Evolutionary conservation across 2,329 filamentous ascomycete species (phyloP).

Genomic region (Penicillium sp.): DNA sequence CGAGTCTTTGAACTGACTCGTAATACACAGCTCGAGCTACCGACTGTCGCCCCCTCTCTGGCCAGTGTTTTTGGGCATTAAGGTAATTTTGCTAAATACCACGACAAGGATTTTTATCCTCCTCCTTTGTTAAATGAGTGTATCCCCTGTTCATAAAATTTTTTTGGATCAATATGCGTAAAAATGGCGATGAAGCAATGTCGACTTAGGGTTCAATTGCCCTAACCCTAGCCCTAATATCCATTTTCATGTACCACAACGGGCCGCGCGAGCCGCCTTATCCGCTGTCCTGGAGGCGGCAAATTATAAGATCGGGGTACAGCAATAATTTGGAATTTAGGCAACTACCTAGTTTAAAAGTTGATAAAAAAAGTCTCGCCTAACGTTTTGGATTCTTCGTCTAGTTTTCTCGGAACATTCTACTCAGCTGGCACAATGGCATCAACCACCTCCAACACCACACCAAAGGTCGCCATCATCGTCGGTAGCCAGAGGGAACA

Average conservation of each 20-base stretch:
- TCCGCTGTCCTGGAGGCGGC: background rate
- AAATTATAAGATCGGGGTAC: too few species aligned
- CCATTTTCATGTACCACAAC: background rate
- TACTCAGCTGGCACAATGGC: background rate
- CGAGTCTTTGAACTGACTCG: too few species aligned
- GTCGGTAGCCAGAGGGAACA: slow-evolving; percentile 5
- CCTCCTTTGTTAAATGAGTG: too few species aligned
- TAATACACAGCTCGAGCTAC: too few species aligned
- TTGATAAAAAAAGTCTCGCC: background rate
- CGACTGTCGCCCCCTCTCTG: too few species aligned
- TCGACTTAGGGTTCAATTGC: background rate
- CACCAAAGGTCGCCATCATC: background rate
- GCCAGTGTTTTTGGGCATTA: too few species aligned
- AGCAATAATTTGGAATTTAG: too few species aligned
- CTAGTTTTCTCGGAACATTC: background rate
- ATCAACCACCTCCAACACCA: background rate
- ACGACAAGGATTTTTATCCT: too few species aligned
- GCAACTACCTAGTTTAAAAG: background rate
- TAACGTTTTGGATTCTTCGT: background rate
- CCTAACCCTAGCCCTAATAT: background rate
- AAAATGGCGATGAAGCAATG: background rate
- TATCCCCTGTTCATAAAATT: too few species aligned
- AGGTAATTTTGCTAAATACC: too few species aligned
- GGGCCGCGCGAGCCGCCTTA: slow-evolving; percentile 2
- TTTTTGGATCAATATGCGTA: too few species aligned